Evolutionary conservation across 2,329 filamentous ascomycete genomes (phyloP).

Genomic region (Colletotrichum tofieldiae): DNA sequence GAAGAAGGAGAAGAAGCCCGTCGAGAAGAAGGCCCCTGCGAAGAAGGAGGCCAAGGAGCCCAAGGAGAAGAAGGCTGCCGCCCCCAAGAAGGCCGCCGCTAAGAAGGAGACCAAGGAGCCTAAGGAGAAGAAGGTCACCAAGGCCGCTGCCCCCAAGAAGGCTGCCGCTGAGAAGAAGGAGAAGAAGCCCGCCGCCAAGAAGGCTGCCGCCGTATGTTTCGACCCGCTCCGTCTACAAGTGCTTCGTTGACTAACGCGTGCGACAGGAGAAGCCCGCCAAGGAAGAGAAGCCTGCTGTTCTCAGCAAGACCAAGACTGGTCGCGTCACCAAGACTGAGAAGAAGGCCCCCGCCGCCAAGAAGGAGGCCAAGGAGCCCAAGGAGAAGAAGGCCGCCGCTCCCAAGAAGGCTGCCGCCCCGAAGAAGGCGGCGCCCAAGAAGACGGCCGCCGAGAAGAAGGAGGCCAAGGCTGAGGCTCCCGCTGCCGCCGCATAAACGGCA

Average conservation of each 20-base stretch:
- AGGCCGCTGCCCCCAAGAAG: constrained; percentile 51
- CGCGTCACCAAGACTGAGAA: constrained; percentile 82
- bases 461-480: constrained; percentile 38
- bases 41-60: constrained; percentile 53
- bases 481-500: constrained; percentile 37
- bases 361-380: constrained; percentile 61
- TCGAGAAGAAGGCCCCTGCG: constrained; percentile 51
- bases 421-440: constrained; percentile 62
- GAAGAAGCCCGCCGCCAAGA: constrained; percentile 60
- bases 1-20: constrained; percentile 54
- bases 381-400: constrained; percentile 64
- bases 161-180: constrained; percentile 53
- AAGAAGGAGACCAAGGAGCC: constrained; percentile 58
- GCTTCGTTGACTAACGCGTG: not conserved
- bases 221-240: constrained; percentile 46
- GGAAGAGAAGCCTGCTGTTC: constrained; percentile 77
- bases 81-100: constrained; percentile 61
- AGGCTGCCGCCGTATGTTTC: constrained; percentile 57
- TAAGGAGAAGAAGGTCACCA: constrained; percentile 51
- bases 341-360: constrained; percentile 63
- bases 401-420: constrained; percentile 62
- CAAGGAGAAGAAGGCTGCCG: constrained; percentile 64
- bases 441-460: constrained; percentile 54
- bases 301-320: constrained; percentile 89
- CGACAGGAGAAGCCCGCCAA: constrained; percentile 67